These are phyloP conservation scores for Staphylotrichum tortipilum DNA, from an alignment of 495 filamentous ascomycete genomes.

Conservation along the genomic window DNA sequence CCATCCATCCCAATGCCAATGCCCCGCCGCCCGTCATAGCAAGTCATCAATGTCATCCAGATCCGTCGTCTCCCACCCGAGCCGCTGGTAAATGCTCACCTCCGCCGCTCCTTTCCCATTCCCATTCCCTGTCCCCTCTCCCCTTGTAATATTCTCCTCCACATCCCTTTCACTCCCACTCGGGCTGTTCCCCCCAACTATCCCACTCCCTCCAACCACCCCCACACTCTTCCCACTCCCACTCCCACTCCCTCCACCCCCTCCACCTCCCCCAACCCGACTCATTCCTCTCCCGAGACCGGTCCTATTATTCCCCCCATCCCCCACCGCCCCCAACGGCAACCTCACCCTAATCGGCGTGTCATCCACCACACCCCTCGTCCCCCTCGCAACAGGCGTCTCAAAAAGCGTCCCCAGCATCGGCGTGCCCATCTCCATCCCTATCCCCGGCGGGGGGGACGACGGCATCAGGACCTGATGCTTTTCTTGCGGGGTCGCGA, in stretches of 20 bases:
- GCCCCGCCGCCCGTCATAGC: too few species aligned
- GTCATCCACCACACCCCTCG: conserved; percentile 30
- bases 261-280: neutral
- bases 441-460: too few species aligned
- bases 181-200: too few species aligned
- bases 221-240: neutral
- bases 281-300: neutral
- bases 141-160: too few species aligned
- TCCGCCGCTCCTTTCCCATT: neutral
- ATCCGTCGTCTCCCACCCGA: conserved; percentile 70
- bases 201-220: neutral
- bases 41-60: conserved; percentile 23
- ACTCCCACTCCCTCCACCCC: neutral
- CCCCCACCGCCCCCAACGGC: neutral
- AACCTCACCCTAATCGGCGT: conserved; percentile 34
- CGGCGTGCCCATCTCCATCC: too few species aligned
- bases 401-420: conserved; percentile 24
- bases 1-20: too few species aligned
- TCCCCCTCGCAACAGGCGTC: conserved; percentile 27
- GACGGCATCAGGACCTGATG: conserved; percentile 23
- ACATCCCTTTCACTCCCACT: too few species aligned
- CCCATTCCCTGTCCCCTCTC: neutral
- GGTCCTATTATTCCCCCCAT: neutral
- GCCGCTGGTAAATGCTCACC: conserved; percentile 52
- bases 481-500: conserved; percentile 3